Evolutionary conservation across 2,329 filamentous ascomycete species (phyloP), one percentile per base, ranked within the genome.

Genomic region (Penicillium sp.): DNA sequence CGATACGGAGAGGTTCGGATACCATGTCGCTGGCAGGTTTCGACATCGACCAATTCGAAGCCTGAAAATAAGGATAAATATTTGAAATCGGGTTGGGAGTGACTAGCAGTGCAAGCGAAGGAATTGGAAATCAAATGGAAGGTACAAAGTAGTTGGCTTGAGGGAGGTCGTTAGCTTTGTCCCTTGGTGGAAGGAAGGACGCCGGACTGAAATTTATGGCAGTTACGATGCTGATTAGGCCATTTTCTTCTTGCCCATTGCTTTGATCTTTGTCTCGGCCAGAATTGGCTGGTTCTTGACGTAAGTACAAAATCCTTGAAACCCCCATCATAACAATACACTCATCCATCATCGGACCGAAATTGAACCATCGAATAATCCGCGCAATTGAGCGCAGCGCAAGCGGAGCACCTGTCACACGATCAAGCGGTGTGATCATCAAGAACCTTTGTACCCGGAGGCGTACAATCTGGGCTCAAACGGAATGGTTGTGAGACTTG

Each of bases 1-100:
- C 77, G 55, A 78, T 53, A 19, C 55, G 65, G 40, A 71, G 51
- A 7, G 62, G 55, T 1, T 51, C 8, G 5, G 52, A 56, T 4
- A 61, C 19, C 63, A 68, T 65, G 43, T 10, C 25, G 16, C 26
- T 52, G 22, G 11, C 2, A 22, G n/a, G n/a, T n/a, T 30, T 48
- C 11, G 11, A 16, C 2, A 25, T 10, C n/a, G 16, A 51, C 10
- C 8, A 35, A 22, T 35, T 22, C 8, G n/a, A 51, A 30, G 28
- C 13, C n/a, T 1, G 11, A 11, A 19, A 33, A n/a, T 26, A 42
- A 40, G 5, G 25, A 28, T 26, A n/a, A 16, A 19, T 22, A 16
- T 13, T 3, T 40, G 30, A n/a, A 26, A 2, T 42, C 35, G 4
- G 16, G n/a, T 53, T 26, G 11, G 30, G 38, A 14, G 30, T 22